These are phyloP conservation scores for Grosmannia huntii DNA, from an alignment of 2,329 filamentous ascomycete species.

Conservation along the genomic window DNA sequence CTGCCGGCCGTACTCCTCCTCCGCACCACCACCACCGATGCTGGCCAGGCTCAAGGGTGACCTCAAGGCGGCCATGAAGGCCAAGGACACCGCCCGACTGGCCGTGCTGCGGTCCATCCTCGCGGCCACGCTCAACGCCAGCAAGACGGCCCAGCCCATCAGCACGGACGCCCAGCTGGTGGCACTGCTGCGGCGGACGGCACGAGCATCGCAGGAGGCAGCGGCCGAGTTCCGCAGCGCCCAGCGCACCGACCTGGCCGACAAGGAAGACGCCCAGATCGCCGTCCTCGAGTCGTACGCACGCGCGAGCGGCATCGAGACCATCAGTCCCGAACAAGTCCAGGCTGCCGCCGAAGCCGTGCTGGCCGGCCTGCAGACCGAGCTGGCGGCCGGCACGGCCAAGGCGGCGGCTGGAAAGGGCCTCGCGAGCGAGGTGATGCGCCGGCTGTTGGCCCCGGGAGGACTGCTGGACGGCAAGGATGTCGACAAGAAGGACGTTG, in stretches of 20 bases:
- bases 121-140: constrained; percentile 59
- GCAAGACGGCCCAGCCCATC: constrained; percentile 60
- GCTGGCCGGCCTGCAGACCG: constrained; percentile 35
- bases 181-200: constrained; percentile 51
- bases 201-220: constrained; percentile 43
- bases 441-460: constrained; percentile 38
- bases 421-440: constrained; percentile 50
- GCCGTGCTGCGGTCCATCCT: constrained; percentile 57
- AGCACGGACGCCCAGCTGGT: constrained; percentile 58
- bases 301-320: constrained; percentile 43
- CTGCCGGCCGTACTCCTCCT: constrained; percentile 17
- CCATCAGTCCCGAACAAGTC: constrained; percentile 46
- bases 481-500: constrained; percentile 49
- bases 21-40: constrained; percentile 28
- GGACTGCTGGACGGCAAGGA: constrained; percentile 47
- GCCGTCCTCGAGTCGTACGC: constrained; percentile 54
- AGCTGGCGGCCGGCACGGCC: constrained; percentile 28
- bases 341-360: constrained; percentile 36
- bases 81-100: constrained; percentile 51
- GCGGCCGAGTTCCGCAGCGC: constrained; percentile 50
- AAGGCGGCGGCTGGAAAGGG: constrained; percentile 30
- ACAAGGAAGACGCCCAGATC: constrained; percentile 56
- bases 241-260: constrained; percentile 53
- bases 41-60: constrained; percentile 44
- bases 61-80: constrained; percentile 53